Base-by-base conservation (phyloP, 176 grass and related monocot species). In the Chloris gayana region DNA sequence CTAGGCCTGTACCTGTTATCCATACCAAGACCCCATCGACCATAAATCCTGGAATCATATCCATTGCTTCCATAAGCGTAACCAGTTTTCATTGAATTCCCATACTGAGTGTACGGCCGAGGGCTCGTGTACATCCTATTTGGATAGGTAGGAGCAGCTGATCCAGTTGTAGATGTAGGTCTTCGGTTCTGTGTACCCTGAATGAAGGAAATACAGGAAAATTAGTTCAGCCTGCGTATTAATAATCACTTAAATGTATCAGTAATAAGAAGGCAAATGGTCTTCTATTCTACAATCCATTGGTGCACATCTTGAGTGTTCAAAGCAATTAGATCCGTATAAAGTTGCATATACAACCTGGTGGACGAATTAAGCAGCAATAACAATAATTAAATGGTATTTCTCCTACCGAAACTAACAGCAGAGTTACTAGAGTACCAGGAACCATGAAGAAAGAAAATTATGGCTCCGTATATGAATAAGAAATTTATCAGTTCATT, bases 71-170 rank as follows among this genome's bases (percentile, higher is more conserved):
- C 85, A 35, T 87, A 98, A 9, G 75, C 67, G 75, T 91, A 69
- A 25, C 69, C 85, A 50, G 81, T 84, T 91, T 88, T 91, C 22
- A 86, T 59, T 19, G 90, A 74, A 76, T 86, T 92, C 47, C 88
- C 87, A 69, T 92, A 92, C 53, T 92, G 93, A 65, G 57, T 76
- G 73, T 91, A 92, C 19, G 89, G 85, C 30, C 77, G 79, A 67
- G 84, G 85, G 74, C 85, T 87, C n/a, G 85, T 84, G 39, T 94
- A 93, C 79, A 98, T 91, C 54, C 92, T 94, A 65, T 92, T 93
- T n/a, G 75, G 32, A 54, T 80, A 94, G 53, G 81, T 87, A 73
- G 83, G 85, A 47, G 80, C 33, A 68, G 81, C 60, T 77, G 91
- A 77, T 42, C 84, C 93, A 69, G 88, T 75, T 78, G 87, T 87